These are phyloP conservation scores for Gnomoniopsis smithogilvyi DNA, from an alignment of 2,329 filamentous ascomycete species.

Conservation along the genomic window DNA sequence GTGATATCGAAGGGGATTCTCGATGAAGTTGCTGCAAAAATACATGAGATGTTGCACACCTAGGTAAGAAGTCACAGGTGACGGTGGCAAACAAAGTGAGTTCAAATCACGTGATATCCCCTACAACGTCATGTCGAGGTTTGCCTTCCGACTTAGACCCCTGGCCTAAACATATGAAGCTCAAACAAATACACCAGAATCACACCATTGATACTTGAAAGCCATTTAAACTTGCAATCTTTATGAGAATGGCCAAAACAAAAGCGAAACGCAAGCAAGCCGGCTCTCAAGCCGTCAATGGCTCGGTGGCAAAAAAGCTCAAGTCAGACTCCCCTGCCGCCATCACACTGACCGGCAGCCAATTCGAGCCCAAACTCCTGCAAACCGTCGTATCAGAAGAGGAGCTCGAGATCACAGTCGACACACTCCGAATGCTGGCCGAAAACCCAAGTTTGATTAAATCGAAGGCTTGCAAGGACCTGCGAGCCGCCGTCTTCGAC, in stretches of 20 bases:
- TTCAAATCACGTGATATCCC: constrained; percentile 5
- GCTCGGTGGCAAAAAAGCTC: constrained; percentile 11
- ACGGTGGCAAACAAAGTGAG: too few relatives aligned
- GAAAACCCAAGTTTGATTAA: constrained; percentile 62
- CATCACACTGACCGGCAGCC: constrained; percentile 1
- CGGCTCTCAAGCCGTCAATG: not conserved
- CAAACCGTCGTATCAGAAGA: constrained; percentile 16
- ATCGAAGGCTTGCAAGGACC: constrained; percentile 63
- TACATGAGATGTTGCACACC: too few relatives aligned
- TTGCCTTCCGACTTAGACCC: not conserved
- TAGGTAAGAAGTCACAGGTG: too few relatives aligned
- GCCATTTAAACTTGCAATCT: not conserved
- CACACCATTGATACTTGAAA: not conserved
- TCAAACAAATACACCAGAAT: not conserved
- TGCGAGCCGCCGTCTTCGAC: constrained; percentile 64
- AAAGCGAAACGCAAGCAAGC: constrained; percentile 17
- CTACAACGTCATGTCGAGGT: not conserved
- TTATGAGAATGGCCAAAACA: constrained; percentile 12
- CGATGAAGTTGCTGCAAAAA: too few relatives aligned
- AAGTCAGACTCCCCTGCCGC: constrained; percentile 1
- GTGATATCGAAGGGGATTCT: too few relatives aligned
- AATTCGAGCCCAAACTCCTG: constrained; percentile 9
- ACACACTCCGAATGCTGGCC: constrained; percentile 12
- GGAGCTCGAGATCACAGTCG: constrained; percentile 18
- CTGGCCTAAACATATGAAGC: not conserved